Evolutionary conservation across 1,139 yeast genomes (phyloP).

Genomic region (Taiozyma sp.): DNA sequence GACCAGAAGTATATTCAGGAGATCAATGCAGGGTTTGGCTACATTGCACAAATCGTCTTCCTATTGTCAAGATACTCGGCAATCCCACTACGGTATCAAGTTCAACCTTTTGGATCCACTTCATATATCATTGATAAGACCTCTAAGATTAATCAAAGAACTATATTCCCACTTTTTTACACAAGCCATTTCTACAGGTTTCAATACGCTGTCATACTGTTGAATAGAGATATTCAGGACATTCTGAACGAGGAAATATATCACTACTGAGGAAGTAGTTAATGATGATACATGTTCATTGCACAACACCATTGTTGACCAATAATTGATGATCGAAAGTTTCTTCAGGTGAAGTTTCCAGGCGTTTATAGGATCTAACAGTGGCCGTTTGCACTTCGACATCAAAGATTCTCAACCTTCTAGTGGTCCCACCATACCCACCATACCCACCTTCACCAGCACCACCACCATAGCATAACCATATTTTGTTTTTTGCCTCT

Average conservation of each 20-base stretch:
- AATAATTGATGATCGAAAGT: slow-evolving; percentile 53
- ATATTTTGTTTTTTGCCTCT: slow-evolving; percentile 39
- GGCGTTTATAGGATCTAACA: slow-evolving; percentile 71
- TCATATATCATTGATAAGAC: slow-evolving; percentile 47
- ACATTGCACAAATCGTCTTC: slow-evolving; percentile 38
- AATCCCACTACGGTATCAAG: slow-evolving; percentile 45
- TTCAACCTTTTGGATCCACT: slow-evolving; percentile 43
- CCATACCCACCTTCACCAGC: slow-evolving; percentile 94
- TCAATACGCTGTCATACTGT: slow-evolving; percentile 44
- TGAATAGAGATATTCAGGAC: slow-evolving; percentile 46
- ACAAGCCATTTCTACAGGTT: slow-evolving; percentile 42
- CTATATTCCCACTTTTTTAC: slow-evolving; percentile 43
- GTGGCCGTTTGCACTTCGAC: slow-evolving; percentile 46
- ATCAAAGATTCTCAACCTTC: slow-evolving; percentile 70
- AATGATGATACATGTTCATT: neutral
- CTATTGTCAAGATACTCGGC: slow-evolving; percentile 38
- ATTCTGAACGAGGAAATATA: slow-evolving; percentile 30
- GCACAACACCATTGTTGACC: slow-evolving; percentile 31
- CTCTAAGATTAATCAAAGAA: slow-evolving; percentile 37
- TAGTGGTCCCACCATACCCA: slow-evolving; percentile 78
- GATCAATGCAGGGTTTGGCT: slow-evolving; percentile 46
- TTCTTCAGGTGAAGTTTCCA: slow-evolving; percentile 46
- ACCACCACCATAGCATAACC: slow-evolving; percentile 95
- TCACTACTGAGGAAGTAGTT: slow-evolving; percentile 2
- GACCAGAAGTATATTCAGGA: slow-evolving; percentile 27